Percentiles rank a stretch among this genome's conserved stretches.
Evolutionary conservation across 352 stramenopile species (phyloP).

Genomic region (Phytophthora brassicae): DNA sequence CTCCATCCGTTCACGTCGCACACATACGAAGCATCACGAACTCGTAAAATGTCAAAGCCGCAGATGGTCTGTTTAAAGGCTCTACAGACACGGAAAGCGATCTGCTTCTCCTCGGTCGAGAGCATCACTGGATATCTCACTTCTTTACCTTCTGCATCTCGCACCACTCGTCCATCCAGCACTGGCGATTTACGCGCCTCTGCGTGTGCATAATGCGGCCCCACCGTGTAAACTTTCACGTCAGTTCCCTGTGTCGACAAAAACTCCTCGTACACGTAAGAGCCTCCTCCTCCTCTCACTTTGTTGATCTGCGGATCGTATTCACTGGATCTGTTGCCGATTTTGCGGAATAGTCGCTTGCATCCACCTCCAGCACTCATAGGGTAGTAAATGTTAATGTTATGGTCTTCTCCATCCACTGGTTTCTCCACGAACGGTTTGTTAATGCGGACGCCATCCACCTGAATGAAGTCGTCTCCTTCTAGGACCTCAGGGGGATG

Average conservation of each 20-base stretch:
- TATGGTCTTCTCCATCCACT: slow-evolving; percentile 99
- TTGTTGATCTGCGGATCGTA: slow-evolving; percentile 97
- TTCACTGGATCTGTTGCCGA: slow-evolving; percentile 89
- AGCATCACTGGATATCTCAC: slow-evolving; percentile 99
- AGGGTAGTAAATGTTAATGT: slow-evolving; percentile 99
- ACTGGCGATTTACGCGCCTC: slow-evolving; percentile 99
- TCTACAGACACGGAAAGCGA: slow-evolving; percentile 90
- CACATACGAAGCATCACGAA: slow-evolving; percentile 93
- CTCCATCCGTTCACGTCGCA: slow-evolving; percentile 99
- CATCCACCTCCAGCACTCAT: slow-evolving; percentile 97
- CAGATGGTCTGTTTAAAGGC: slow-evolving; percentile 94
- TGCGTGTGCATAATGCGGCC: slow-evolving; percentile 98
- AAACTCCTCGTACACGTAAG: slow-evolving; percentile 99
- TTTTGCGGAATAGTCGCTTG: slow-evolving; percentile 99
- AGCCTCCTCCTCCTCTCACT: slow-evolving; percentile 87
- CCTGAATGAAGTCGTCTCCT: slow-evolving; percentile 77
- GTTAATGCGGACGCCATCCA: slow-evolving; percentile 94
- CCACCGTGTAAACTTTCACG: slow-evolving; percentile 99
- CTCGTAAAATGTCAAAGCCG: slow-evolving; percentile 98
- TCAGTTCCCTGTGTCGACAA: slow-evolving; percentile 99
- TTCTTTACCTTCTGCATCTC: slow-evolving; percentile 98
- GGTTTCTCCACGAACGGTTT: slow-evolving; percentile 99
- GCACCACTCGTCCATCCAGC: slow-evolving; percentile 97
- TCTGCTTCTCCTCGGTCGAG: slow-evolving; percentile 98
- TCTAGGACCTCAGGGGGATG: slow-evolving; percentile 55